Evolutionary conservation across 352 stramenopile species (phyloP).

Genomic region (Blastocystis sp.): DNA sequence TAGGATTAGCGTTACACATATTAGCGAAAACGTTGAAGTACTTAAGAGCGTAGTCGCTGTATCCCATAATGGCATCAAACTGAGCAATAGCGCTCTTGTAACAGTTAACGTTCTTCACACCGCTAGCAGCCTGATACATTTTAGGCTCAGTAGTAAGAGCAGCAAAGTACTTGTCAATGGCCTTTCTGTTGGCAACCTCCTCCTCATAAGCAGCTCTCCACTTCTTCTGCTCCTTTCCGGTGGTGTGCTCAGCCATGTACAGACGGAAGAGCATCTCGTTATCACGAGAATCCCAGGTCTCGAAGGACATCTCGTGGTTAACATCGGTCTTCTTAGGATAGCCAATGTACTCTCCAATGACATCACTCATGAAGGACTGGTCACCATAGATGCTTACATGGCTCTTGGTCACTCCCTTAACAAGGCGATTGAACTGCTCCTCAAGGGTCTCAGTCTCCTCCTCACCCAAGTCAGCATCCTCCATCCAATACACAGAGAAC

Average conservation of each 20-base stretch:
- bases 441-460: conserved; percentile 75
- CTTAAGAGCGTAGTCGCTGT: conserved; percentile 47
- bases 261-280: conserved; percentile 35
- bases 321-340: not conserved
- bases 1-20: not conserved
- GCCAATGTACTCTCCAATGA: not conserved
- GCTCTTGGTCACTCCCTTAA: conserved; percentile 77
- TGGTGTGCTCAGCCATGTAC: conserved; percentile 1
- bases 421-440: conserved; percentile 75
- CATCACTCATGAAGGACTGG: not conserved
- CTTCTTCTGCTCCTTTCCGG: conserved; percentile 28
- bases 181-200: conserved; percentile 15
- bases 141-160: not conserved
- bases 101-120: conserved; percentile 17
- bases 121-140: not conserved
- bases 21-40: conserved; percentile 32
- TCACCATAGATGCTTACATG: conserved; percentile 72
- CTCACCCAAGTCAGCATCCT: conserved; percentile 81
- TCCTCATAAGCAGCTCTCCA: conserved; percentile 7
- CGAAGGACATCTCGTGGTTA: not conserved
- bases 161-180: conserved; percentile 5
- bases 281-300: conserved; percentile 22
- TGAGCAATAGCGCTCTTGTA: not conserved
- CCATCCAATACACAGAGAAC: conserved; percentile 85
- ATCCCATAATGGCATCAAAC: not conserved